Evolutionary conservation across 306 rosid species (phyloP), one percentile per base, ranked within the genome.

Genomic region (Malus asiatica): DNA sequence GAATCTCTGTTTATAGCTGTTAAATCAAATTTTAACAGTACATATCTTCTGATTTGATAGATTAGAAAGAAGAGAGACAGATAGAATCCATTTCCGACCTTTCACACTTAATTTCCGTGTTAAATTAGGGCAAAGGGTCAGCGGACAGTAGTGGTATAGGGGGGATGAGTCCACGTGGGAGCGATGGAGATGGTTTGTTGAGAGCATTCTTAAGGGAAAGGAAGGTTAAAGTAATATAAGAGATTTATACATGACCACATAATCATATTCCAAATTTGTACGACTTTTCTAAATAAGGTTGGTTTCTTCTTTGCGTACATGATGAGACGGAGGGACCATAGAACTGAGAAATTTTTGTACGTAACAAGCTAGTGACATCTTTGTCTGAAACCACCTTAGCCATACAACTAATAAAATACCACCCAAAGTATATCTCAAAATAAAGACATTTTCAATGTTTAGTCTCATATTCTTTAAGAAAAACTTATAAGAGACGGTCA

Each of bases 1-100:
- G 6, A 1, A 5, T 1, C 0, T 5, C 1, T 33, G 0, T 33
- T 33, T 33, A 6, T 33, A 33, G 1, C 0, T 1, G 0, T 5
- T 33, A 0, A 4, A 33, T 33, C 1, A 33, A 33, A 33, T 33
- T 33, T 33, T 6, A 33, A 33, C 6, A 0, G 0, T 3, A 0
- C 6, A 1, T 0, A 33, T 33, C 6, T 1, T 5, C 0, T 33
- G 1, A 33, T 33, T 33, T 33, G 35, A 33, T 33, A 1, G 0
- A 33, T 33, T 33, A 33, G 1, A 33, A 33, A 1, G 1, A 5
- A 33, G 1, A 0, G 0, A 33, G 5, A 6, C 6, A 0, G 6
- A 33, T 0, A 33, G 0, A 5, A 33, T 33, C 6, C 35, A 6
- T 33, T 33, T 33, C 35, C 1, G 6, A 33, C 35, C 5, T 57